Percentiles rank a stretch among this genome's conserved stretches.
These are phyloP conservation scores for Ceratobasidium sp. DNA, from an alignment of 1,284 basidiomycete species.

Conservation along the genomic window DNA sequence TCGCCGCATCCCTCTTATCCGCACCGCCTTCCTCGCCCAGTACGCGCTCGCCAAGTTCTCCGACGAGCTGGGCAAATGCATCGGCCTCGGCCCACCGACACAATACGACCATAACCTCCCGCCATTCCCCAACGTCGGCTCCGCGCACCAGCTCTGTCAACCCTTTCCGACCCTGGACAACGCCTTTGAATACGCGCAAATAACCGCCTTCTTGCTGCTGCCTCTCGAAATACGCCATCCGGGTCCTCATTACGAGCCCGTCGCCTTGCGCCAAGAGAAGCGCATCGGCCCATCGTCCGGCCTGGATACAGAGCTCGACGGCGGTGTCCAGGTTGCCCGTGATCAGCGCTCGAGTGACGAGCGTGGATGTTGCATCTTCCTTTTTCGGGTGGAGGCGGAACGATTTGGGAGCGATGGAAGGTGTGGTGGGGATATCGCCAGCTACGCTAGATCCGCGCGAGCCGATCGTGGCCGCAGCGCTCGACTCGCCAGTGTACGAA, in stretches of 20 bases:
- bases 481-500: too few relatives aligned
- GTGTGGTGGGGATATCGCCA: too few relatives aligned
- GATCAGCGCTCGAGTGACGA: conserved; percentile 94
- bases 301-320: too few relatives aligned
- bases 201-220: conserved; percentile 80
- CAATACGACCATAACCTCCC: conserved; percentile 96
- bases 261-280: too few relatives aligned
- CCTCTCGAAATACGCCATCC: conserved; percentile 93
- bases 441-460: too few relatives aligned
- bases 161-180: conserved; percentile 84
- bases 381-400: conserved; percentile 89
- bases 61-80: conserved; percentile 88
- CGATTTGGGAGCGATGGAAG: too few relatives aligned
- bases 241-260: conserved; percentile 90
- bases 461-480: too few relatives aligned
- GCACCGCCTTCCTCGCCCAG: conserved; percentile 4
- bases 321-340: conserved; percentile 96
- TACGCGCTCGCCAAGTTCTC: conserved; percentile 79
- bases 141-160: conserved; percentile 95
- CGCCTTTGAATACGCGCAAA: conserved; percentile 94
- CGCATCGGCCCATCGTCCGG: too few relatives aligned
- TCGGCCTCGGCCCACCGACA: conserved; percentile 93
- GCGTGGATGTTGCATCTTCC: conserved; percentile 88
- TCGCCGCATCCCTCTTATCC: too few relatives aligned
- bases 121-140: too few relatives aligned